Evolutionary conservation across 192 early-diverging fungal species (phyloP).

Genomic region (Linnemannia zychae): DNA sequence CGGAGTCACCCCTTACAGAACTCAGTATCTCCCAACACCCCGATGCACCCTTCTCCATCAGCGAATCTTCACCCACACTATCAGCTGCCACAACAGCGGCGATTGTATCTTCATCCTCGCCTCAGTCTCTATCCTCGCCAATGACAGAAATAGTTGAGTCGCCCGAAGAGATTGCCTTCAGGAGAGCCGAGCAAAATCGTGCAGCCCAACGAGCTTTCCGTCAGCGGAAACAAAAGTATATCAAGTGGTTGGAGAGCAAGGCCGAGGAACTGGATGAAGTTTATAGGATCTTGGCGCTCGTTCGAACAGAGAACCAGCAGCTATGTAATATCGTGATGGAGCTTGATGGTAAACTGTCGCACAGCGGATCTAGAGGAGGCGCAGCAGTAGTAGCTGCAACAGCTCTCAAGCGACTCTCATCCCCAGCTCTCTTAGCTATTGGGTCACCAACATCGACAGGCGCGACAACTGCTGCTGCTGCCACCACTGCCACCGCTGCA

Average conservation of each 20-base stretch:
- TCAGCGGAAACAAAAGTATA: conserved; percentile 85
- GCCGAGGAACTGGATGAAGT: conserved; percentile 73
- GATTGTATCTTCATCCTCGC: not conserved
- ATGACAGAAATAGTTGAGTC: conserved; percentile 7
- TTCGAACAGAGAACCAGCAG: conserved; percentile 37
- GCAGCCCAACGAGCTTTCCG: conserved; percentile 93
- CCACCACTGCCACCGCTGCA: not conserved
- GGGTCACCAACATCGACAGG: not conserved
- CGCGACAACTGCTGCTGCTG: not conserved
- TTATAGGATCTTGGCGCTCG: conserved; percentile 42
- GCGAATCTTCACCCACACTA: not conserved
- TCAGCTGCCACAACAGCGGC: not conserved
- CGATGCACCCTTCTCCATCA: not conserved
- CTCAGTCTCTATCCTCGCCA: not conserved
- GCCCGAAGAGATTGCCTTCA: conserved; percentile 45
- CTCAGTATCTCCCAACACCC: not conserved
- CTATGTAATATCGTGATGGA: conserved; percentile 32
- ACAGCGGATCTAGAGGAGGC: not conserved
- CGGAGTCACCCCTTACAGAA: not conserved
- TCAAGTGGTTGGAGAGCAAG: conserved; percentile 82
- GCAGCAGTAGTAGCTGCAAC: too few species aligned
- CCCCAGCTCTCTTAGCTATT: not conserved
- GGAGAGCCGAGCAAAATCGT: conserved; percentile 90
- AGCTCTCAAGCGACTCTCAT: not conserved
- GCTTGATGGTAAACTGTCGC: conserved; percentile 14